Conservation (phyloP, 2,329 filamentous ascomycete species). For the Cytospora piceae region DNA sequence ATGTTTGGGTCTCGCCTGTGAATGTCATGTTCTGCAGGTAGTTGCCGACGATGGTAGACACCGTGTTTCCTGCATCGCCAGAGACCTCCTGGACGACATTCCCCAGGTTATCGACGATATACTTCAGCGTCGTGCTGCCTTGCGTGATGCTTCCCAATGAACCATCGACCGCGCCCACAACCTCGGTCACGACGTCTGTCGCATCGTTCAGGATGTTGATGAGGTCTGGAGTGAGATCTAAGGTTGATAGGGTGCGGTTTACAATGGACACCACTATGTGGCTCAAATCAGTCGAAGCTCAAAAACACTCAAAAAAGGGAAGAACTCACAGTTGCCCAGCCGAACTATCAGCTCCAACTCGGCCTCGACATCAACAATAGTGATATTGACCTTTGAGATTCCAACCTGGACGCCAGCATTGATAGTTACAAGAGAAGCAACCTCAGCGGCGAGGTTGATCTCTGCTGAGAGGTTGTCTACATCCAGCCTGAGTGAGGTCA, state of each 20-base stretch:
- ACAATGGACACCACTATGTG: conserved; percentile 58
- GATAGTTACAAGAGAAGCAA: conserved; percentile 60
- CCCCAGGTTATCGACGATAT: conserved; percentile 63
- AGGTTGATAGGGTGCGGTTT: conserved; percentile 60
- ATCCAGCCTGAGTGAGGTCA: conserved; percentile 42
- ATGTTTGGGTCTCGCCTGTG: conserved; percentile 42
- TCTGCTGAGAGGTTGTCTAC: conserved; percentile 63
- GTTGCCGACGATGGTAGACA: conserved; percentile 60
- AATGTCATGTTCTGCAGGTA: conserved; percentile 63
- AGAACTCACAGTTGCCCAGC: conserved; percentile 49
- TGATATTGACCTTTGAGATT: conserved; percentile 58
- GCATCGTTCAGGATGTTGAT: conserved; percentile 59
- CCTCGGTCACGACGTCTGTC: conserved; percentile 54
- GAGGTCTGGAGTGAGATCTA: conserved; percentile 65
- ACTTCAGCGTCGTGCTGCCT: conserved; percentile 56
- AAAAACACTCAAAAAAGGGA: not conserved
- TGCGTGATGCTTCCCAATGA: conserved; percentile 62
- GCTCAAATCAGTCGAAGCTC: not conserved
- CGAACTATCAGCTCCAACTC: conserved; percentile 63
- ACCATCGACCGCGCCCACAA: conserved; percentile 61
- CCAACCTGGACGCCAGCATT: conserved; percentile 59
- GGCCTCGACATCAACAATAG: conserved; percentile 62
- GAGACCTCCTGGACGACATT: conserved; percentile 65
- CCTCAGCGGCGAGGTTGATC: conserved; percentile 62
- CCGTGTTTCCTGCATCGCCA: conserved; percentile 47